Base-by-base conservation (phyloP, 164 flowering plant species). In the Macadamia integrifolia region DNA sequence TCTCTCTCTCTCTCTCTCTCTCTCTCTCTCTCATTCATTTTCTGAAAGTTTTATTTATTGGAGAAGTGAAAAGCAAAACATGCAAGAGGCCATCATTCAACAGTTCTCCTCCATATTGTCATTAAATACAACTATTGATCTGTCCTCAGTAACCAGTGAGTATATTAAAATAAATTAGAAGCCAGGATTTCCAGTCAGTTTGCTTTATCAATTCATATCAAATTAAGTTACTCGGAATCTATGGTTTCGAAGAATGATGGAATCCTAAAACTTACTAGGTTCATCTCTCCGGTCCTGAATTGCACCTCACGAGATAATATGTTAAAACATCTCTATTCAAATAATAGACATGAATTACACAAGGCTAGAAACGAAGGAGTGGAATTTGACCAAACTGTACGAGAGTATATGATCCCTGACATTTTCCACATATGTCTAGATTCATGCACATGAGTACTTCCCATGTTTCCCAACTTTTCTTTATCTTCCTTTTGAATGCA, bases 61-160 rank as follows among this genome's bases (percentile, higher is more conserved):
- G 58, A 46, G 43, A 62, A n/a, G 46, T 12, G 55, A 50, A 42
- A 56, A 1, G 35, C 59, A 68, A 61, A 48, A 44, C 42, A 62
- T 12, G 56, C 23, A 42, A 66, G 75, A 58, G 70, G 61, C 46
- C 66, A 69, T 64, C 23, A 65, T 66, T 32, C 60, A 48, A 46
- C 40, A 62, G 59, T n/a, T 65, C 6, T 5, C 9, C 65, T 56
- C 43, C 49, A 57, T 44, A 29, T 58, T 67, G 64, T 30, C 64
- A 67, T 12, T 59, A 61, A 11, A 29, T 62, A 56, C 42, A 56
- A 56, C 42, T 43, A 43, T 9, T 43, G 9, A 5, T 43, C 9
- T 43, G 48, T 43, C 7, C 9, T 43, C 9, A 43, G 9, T 6
- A 43, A 43, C 9, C 7, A 43, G 6, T 5, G 6, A 43, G 9